phyloP scores from a whole-genome alignment of 306 rosid genomes.

The Heteromeles arbutifolia region DNA sequence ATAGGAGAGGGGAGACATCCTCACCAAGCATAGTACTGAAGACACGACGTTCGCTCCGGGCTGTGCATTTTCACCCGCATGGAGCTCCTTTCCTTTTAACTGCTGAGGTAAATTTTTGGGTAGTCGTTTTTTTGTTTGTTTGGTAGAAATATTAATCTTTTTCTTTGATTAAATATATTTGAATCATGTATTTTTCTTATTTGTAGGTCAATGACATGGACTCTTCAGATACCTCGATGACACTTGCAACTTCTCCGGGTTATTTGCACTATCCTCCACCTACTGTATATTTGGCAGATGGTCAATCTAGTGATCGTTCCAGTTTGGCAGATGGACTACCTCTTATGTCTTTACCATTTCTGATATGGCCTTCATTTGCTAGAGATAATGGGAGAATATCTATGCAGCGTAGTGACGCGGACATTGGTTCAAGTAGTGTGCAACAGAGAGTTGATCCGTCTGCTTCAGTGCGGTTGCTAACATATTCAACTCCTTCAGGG shows the following conservation, averaged over 20 bases:
- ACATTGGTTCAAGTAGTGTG: conserved; percentile 44
- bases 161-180: conserved; percentile 9
- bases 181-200: conserved; percentile 17
- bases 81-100: conserved; percentile 90
- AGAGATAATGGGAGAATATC: conserved; percentile 62
- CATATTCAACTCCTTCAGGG: conserved; percentile 61
- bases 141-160: neutral
- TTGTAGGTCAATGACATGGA: conserved; percentile 90
- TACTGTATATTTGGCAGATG: conserved; percentile 72
- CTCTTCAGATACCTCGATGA: conserved; percentile 81
- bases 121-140: neutral
- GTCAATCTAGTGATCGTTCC: conserved; percentile 57
- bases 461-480: conserved; percentile 52
- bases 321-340: conserved; percentile 54
- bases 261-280: conserved; percentile 94
- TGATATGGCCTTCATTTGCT: conserved; percentile 56
- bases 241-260: conserved; percentile 83
- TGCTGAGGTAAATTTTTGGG: conserved; percentile 60
- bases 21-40: conserved; percentile 75
- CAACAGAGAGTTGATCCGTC: conserved; percentile 60
- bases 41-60: conserved; percentile 87
- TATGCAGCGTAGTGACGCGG: conserved; percentile 40
- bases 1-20: conserved; percentile 65
- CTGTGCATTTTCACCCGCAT: conserved; percentile 96
- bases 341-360: conserved; percentile 59